phyloP scores from a whole-genome alignment of 768 basidiomycete species.

The Phaeolepiota aurea region DNA sequence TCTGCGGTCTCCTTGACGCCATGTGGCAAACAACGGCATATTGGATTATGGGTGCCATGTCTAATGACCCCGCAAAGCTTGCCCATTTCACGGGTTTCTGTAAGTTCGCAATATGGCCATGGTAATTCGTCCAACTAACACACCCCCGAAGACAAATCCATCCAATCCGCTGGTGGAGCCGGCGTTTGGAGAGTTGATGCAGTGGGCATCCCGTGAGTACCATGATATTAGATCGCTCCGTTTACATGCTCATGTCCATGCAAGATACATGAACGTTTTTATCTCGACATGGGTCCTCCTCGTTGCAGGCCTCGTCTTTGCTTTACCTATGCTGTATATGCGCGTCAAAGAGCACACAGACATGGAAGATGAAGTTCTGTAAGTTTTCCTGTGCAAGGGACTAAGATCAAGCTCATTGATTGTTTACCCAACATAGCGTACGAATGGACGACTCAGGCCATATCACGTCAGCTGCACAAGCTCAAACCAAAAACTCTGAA shows the following conservation, averaged over 20 bases:
- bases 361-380: constrained; percentile 45
- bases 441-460: constrained; percentile 35
- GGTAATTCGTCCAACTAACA: background rate
- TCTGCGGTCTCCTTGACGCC: constrained; percentile 69
- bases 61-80: constrained; percentile 71
- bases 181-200: constrained; percentile 69
- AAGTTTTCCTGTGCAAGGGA: constrained; percentile 13
- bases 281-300: constrained; percentile 67
- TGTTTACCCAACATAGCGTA: constrained; percentile 14
- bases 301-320: constrained; percentile 54
- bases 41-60: constrained; percentile 83
- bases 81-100: constrained; percentile 80
- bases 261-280: constrained; percentile 62
- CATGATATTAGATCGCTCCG: background rate
- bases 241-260: background rate
- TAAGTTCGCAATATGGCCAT: constrained; percentile 25
- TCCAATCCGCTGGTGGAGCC: constrained; percentile 73
- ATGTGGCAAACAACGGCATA: constrained; percentile 84
- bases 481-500: too few relatives aligned
- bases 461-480: constrained; percentile 2
- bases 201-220: constrained; percentile 47
- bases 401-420: background rate
- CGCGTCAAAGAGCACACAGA: constrained; percentile 59
- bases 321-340: constrained; percentile 65
- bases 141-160: constrained; percentile 47